Evolutionary conservation across 495 filamentous ascomycete genomes (phyloP).

Genomic region (Beverwykella pulmonaria): DNA sequence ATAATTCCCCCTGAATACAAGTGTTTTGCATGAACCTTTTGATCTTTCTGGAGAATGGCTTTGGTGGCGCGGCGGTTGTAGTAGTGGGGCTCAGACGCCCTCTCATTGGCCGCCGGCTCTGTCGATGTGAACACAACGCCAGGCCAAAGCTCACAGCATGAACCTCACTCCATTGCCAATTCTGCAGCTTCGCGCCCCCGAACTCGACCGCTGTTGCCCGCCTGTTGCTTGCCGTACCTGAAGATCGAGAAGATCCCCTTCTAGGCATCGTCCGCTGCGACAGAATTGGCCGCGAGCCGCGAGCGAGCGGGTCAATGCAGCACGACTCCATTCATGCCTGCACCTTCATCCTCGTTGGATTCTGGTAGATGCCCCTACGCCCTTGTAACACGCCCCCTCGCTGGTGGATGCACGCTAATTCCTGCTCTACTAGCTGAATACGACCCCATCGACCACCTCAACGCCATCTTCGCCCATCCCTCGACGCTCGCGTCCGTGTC

Average conservation of each 20-base stretch:
- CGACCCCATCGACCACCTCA: slow-evolving; percentile 91
- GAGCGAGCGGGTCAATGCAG: slow-evolving; percentile 32
- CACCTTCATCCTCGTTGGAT: slow-evolving; percentile 41
- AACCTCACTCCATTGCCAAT: slow-evolving; percentile 22
- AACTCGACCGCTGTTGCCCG: neutral
- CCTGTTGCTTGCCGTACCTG: neutral
- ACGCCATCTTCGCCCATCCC: slow-evolving; percentile 89
- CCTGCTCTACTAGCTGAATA: slow-evolving; percentile 74
- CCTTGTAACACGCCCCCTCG: neutral
- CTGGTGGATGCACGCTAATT: slow-evolving; percentile 2
- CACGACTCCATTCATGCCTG: slow-evolving; percentile 39
- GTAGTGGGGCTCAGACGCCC: neutral
- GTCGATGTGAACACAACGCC: neutral
- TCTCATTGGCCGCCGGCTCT: neutral
- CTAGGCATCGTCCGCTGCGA: slow-evolving; percentile 7
- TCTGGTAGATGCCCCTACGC: slow-evolving; percentile 40
- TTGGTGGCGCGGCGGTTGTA: neutral
- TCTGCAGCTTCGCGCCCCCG: slow-evolving; percentile 1
- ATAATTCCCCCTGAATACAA: neutral
- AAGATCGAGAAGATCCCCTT: neutral
- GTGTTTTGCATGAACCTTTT: slow-evolving; percentile 1
- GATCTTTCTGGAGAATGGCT: neutral
- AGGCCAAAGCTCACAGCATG: slow-evolving; percentile 1
- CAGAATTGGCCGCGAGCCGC: slow-evolving; percentile 18
- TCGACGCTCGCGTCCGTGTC: slow-evolving; percentile 80